Conservation (phyloP, 164 flowering plant genomes). For the Chimonanthus salicifolius region DNA sequence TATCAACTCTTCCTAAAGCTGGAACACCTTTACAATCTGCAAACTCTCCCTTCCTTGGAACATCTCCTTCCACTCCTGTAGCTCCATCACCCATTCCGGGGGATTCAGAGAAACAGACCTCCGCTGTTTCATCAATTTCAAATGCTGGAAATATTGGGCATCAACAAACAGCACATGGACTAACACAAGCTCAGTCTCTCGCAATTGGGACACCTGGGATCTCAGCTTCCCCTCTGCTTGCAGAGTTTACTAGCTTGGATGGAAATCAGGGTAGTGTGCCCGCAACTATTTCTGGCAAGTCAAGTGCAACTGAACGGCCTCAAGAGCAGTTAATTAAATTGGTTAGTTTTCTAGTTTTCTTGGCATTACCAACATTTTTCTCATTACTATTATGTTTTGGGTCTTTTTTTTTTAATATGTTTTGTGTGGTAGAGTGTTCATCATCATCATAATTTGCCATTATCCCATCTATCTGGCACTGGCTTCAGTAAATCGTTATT, state of each 20-base stretch:
- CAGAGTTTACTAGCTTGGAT: conserved; percentile 60
- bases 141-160: conserved; percentile 58
- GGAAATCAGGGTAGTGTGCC: conserved; percentile 47
- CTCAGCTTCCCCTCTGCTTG: conserved; percentile 89
- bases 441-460: too few relatives aligned
- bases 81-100: conserved; percentile 84
- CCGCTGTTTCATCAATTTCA: conserved; percentile 50
- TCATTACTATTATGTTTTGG: neutral
- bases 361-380: neutral
- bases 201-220: conserved; percentile 93
- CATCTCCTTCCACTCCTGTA: conserved; percentile 81
- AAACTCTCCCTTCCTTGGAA: conserved; percentile 69
- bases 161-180: conserved; percentile 37
- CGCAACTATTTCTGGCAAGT: conserved; percentile 41
- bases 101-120: conserved; percentile 58
- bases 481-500: too few relatives aligned
- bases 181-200: conserved; percentile 46
- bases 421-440: too few relatives aligned
- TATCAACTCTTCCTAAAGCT: conserved; percentile 43
- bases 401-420: neutral
- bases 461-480: too few relatives aligned
- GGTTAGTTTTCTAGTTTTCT: conserved; percentile 37
- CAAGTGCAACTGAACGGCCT: conserved; percentile 62
- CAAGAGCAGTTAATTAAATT: conserved; percentile 71
- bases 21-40: conserved; percentile 76